These are phyloP conservation scores for Boechera retrofracta DNA, from an alignment of 345 rosid genomes.

Conservation along the genomic window DNA sequence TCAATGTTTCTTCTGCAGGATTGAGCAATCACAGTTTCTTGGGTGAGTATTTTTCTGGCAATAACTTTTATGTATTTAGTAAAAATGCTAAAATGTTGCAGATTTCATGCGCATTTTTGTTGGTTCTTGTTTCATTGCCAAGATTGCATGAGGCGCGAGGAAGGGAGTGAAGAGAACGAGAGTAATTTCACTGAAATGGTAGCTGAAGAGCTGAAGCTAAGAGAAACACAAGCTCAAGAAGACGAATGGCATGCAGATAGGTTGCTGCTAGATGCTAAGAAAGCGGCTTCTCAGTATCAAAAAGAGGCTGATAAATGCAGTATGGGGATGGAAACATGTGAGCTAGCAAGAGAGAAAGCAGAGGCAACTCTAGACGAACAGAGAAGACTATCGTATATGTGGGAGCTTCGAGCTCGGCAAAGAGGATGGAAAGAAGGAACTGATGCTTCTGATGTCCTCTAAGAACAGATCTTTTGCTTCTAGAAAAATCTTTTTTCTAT, in stretches of 20 bases:
- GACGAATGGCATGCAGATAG: slow-evolving; percentile 54
- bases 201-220: slow-evolving; percentile 58
- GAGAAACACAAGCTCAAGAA: slow-evolving; percentile 60
- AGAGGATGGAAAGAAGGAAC: slow-evolving; percentile 51
- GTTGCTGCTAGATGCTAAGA: slow-evolving; percentile 66
- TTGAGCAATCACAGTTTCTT: slow-evolving; percentile 56
- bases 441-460: slow-evolving; percentile 33
- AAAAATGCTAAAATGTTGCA: background rate
- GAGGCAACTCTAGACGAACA: slow-evolving; percentile 59
- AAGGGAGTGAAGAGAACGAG: slow-evolving; percentile 56
- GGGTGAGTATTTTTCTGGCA: slow-evolving; percentile 49
- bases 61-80: background rate
- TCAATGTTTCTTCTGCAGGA: slow-evolving; percentile 47
- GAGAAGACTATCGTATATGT: slow-evolving; percentile 49
- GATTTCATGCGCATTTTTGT: slow-evolving; percentile 10
- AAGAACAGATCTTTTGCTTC: slow-evolving; percentile 16
- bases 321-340: slow-evolving; percentile 76
- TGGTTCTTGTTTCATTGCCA: slow-evolving; percentile 32
- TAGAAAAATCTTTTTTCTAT: slow-evolving; percentile 8
- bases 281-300: slow-evolving; percentile 67
- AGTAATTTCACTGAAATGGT: slow-evolving; percentile 54
- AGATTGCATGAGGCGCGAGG: slow-evolving; percentile 62
- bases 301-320: slow-evolving; percentile 78
- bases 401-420: slow-evolving; percentile 56
- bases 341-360: slow-evolving; percentile 66